Percentiles rank a stretch among this genome's conserved stretches.
Evolutionary conservation across 164 flowering plant species (phyloP).

Genomic region (Nymphaea thermarum): DNA sequence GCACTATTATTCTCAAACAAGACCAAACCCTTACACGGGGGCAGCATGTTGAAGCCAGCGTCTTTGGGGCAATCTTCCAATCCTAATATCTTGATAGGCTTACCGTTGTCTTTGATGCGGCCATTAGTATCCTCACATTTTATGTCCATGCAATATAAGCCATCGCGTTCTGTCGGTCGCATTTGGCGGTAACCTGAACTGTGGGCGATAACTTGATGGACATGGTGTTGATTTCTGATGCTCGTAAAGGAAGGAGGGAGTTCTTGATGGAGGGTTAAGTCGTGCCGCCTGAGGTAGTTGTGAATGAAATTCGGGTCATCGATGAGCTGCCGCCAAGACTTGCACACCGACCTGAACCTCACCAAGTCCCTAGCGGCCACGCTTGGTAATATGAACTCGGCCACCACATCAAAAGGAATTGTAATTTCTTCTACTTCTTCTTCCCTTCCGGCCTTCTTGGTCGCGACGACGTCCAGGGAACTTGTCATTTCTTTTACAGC

Average conservation of each 20-base stretch:
- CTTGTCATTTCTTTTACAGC: background rate
- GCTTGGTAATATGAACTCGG: background rate
- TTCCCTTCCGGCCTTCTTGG: too few species aligned
- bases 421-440: background rate
- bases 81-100: too few species aligned
- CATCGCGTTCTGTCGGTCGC: too few species aligned
- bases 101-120: too few species aligned
- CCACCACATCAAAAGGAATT: background rate
- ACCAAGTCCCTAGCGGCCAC: background rate
- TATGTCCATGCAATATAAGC: too few species aligned
- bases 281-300: background rate
- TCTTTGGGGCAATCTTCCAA: too few species aligned
- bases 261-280: background rate
- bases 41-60: background rate
- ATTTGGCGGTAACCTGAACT: too few species aligned
- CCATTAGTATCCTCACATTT: too few species aligned
- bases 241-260: background rate
- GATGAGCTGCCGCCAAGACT: background rate
- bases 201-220: background rate
- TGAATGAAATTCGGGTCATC: background rate
- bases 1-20: background rate
- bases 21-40: background rate
- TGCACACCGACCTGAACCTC: background rate
- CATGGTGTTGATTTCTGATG: background rate
- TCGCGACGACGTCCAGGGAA: too few species aligned